These are phyloP conservation scores for Fusarium verrucosum DNA, from an alignment of 2,329 filamentous ascomycete genomes.

Conservation along the genomic window DNA sequence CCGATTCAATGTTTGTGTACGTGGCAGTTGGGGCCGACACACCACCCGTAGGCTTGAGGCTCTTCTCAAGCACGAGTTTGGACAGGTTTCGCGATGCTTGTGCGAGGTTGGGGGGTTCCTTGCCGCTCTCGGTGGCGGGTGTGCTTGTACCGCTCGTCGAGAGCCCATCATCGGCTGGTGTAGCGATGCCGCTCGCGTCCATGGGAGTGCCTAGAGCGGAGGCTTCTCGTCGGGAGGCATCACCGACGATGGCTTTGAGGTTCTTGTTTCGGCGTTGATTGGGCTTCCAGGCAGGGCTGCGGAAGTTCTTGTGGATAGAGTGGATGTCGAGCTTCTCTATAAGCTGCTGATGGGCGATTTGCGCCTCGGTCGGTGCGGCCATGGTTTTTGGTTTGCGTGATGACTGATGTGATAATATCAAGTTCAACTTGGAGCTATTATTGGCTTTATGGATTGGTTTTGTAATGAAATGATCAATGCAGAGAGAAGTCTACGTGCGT, in stretches of 20 bases:
- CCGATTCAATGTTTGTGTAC: constrained; percentile 96
- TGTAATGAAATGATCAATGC: neutral
- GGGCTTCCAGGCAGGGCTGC: constrained; percentile 88
- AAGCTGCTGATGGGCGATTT: constrained; percentile 84
- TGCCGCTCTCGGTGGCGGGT: constrained; percentile 56
- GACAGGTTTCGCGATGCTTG: constrained; percentile 88
- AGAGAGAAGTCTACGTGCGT: neutral
- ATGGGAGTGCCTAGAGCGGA: constrained; percentile 82
- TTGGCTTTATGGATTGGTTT: neutral
- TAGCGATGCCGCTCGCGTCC: constrained; percentile 78
- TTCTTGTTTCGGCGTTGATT: constrained; percentile 98
- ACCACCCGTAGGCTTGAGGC: constrained; percentile 56
- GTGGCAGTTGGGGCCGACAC: constrained; percentile 74
- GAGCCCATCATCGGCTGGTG: constrained; percentile 65
- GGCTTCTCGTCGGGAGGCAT: constrained; percentile 88
- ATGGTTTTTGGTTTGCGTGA: constrained; percentile 51
- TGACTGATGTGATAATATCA: neutral
- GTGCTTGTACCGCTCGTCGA: constrained; percentile 68
- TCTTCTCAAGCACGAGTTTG: constrained; percentile 89
- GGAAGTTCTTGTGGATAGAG: constrained; percentile 85
- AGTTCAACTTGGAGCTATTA: neutral
- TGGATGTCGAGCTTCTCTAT: constrained; percentile 94
- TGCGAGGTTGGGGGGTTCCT: constrained; percentile 75
- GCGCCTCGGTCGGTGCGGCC: constrained; percentile 73
- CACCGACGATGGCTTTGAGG: constrained; percentile 93